Conservation (phyloP, 2,329 filamentous ascomycete genomes). For the Xylariaceae sp. region DNA sequence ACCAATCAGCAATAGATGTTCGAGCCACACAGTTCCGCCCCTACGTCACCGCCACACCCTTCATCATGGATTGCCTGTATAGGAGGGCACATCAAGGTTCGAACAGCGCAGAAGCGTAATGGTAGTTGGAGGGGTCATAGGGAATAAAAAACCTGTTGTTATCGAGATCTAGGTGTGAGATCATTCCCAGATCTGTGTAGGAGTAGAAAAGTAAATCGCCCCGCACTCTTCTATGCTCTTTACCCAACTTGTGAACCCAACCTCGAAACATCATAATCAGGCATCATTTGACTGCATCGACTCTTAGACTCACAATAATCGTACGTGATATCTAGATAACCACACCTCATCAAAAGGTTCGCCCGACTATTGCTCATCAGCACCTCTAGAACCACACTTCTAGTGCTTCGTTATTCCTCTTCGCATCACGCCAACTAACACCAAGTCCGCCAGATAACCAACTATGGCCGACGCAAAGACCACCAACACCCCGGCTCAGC, state of each 20-base stretch:
- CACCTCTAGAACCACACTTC: too few relatives aligned
- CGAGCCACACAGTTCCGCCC: constrained; percentile 10
- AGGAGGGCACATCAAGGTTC: neutral
- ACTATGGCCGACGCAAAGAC: constrained; percentile 7
- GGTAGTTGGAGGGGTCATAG: neutral
- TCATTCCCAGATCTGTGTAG: constrained; percentile 10
- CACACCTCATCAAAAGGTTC: too few relatives aligned
- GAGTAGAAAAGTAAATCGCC: neutral
- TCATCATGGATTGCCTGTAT: neutral
- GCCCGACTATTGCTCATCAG: too few relatives aligned
- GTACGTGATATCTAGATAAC: too few relatives aligned
- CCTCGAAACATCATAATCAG: too few relatives aligned
- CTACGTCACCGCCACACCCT: neutral
- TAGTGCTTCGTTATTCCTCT: too few relatives aligned
- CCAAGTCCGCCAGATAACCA: neutral
- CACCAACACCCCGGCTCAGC: neutral
- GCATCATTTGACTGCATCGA: too few relatives aligned
- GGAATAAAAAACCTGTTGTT: constrained; percentile 1
- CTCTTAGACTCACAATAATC: neutral
- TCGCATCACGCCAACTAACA: too few relatives aligned
- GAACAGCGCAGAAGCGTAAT: neutral
- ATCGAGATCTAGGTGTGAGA: constrained; percentile 9
- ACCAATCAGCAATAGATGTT: constrained; percentile 3
- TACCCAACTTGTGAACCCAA: constrained; percentile 1
- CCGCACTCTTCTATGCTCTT: neutral